These are phyloP conservation scores for Xylaria sp. DNA, from an alignment of 2,329 filamentous ascomycete genomes.

Conservation along the genomic window DNA sequence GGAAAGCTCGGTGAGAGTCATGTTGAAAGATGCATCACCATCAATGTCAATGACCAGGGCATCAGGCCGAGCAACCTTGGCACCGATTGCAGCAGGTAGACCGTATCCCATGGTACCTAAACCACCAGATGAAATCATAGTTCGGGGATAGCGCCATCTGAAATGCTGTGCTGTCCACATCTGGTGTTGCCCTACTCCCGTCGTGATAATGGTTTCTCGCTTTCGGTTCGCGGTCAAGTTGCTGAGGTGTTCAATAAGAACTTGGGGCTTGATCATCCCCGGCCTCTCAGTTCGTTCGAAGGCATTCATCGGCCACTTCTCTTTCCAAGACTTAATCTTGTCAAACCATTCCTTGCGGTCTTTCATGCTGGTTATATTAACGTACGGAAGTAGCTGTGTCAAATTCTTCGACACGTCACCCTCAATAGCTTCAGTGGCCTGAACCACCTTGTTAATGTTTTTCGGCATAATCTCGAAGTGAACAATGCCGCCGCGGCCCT, in stretches of 20 bases:
- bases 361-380: constrained; percentile 56
- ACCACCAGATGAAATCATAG: constrained; percentile 82
- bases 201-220: constrained; percentile 83
- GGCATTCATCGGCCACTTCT: constrained; percentile 83
- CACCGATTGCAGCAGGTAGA: constrained; percentile 91
- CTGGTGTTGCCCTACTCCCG: constrained; percentile 96
- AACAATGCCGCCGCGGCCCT: constrained; percentile 91
- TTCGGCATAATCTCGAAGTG: constrained; percentile 99
- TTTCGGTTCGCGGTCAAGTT: constrained; percentile 77
- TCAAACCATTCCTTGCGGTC: constrained; percentile 86
- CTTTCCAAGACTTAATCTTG: constrained; percentile 85
- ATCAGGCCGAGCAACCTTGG: constrained; percentile 64
- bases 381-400: constrained; percentile 61
- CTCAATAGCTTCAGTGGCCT: constrained; percentile 94
- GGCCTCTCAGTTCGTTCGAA: constrained; percentile 80
- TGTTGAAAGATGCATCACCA: constrained; percentile 98
- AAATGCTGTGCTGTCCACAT: constrained; percentile 99
- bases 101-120: constrained; percentile 87
- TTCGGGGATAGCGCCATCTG: constrained; percentile 65
- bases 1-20: constrained; percentile 95
- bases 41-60: constrained; percentile 95
- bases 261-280: constrained; percentile 92
- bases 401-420: constrained; percentile 79
- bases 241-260: constrained; percentile 89
- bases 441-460: constrained; percentile 99